phyloP scores from a whole-genome alignment of 495 filamentous ascomycete genomes.

The Darksidea phi region DNA sequence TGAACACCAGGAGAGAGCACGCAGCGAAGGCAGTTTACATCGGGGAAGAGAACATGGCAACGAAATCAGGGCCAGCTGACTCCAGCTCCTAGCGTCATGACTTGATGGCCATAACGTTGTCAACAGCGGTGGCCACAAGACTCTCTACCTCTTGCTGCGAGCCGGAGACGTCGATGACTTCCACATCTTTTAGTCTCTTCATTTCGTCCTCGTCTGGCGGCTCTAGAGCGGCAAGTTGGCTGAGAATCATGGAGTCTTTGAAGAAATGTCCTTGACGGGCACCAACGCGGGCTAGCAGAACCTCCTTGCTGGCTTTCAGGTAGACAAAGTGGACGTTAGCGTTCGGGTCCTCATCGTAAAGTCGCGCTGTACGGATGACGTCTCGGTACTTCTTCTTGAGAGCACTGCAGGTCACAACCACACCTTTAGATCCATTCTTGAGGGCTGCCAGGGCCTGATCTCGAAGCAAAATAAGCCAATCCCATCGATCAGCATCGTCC shows the following conservation, averaged over 20 bases:
- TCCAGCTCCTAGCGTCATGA: neutral
- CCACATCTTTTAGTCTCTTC: constrained; percentile 59
- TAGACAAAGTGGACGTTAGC: constrained; percentile 92
- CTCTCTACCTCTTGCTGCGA: constrained; percentile 64
- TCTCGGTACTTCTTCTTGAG: constrained; percentile 97
- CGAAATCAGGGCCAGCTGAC: constrained; percentile 1
- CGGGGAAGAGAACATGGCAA: neutral
- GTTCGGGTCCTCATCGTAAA: constrained; percentile 61
- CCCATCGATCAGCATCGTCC: constrained; percentile 95
- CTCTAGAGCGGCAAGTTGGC: constrained; percentile 83
- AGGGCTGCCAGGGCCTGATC: constrained; percentile 68
- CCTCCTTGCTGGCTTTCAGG: constrained; percentile 70
- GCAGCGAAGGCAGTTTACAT: neutral
- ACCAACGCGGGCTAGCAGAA: constrained; percentile 71
- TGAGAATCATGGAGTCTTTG: constrained; percentile 96
- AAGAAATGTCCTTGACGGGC: constrained; percentile 85
- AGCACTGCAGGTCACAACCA: constrained; percentile 93
- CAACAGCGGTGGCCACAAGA: constrained; percentile 46
- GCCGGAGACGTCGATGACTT: constrained; percentile 75
- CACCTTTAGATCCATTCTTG: constrained; percentile 61
- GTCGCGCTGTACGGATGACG: constrained; percentile 86
- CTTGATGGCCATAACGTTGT: constrained; percentile 15
- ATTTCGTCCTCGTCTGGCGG: constrained; percentile 72
- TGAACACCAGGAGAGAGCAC: constrained; percentile 20
- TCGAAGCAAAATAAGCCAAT: constrained; percentile 90